phyloP scores from a whole-genome alignment of 441 rosid genomes.

The Syzygium malaccense region DNA sequence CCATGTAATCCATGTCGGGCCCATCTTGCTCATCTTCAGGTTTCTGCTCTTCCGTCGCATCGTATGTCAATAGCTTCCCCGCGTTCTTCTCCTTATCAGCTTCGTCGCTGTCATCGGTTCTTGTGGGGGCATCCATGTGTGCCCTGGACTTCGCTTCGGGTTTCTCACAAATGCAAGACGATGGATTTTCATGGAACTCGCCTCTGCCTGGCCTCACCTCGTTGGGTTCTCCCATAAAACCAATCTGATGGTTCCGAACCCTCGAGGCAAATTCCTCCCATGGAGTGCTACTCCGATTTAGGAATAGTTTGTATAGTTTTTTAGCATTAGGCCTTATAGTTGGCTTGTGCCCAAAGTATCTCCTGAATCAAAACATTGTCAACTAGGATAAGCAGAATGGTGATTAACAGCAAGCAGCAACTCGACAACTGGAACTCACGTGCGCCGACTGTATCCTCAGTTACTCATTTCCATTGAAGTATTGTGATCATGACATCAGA shows the following conservation, averaged over 20 bases:
- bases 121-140: background rate
- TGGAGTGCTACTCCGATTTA: slow-evolving; percentile 51
- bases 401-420: background rate
- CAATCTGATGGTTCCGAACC: slow-evolving; percentile 69
- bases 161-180: slow-evolving; percentile 73
- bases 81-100: background rate
- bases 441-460: background rate
- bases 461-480: background rate
- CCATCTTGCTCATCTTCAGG: slow-evolving; percentile 41
- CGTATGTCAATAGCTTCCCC: background rate
- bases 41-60: slow-evolving; percentile 11
- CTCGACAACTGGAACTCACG: background rate
- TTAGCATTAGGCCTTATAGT: slow-evolving; percentile 93
- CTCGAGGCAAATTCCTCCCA: slow-evolving; percentile 88
- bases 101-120: background rate
- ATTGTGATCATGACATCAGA: background rate
- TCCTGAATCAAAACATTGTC: slow-evolving; percentile 38
- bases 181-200: slow-evolving; percentile 96
- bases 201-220: slow-evolving; percentile 94
- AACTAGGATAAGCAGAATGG: background rate
- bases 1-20: slow-evolving; percentile 27
- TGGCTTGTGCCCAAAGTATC: slow-evolving; percentile 91
- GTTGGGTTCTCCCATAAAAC: slow-evolving; percentile 97
- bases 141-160: slow-evolving; percentile 18
- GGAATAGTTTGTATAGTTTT: slow-evolving; percentile 67